These are phyloP conservation scores for Allium fistulosum DNA, from an alignment of 106 monocot species.

Conservation along the genomic window DNA sequence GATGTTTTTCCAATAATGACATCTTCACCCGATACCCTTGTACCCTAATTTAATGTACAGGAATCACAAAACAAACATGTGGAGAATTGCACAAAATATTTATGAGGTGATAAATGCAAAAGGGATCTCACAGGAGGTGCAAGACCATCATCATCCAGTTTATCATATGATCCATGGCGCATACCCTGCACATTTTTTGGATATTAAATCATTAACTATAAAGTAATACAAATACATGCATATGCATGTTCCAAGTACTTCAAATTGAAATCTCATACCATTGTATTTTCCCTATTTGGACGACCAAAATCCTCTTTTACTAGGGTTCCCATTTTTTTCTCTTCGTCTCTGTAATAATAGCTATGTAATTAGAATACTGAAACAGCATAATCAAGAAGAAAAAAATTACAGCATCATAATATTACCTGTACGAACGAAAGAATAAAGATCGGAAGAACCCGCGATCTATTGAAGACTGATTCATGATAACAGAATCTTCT, in stretches of 20 bases:
- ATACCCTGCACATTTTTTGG: slow-evolving; percentile 49
- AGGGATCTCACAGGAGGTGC: slow-evolving; percentile 80
- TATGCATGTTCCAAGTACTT: neutral
- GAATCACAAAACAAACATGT: neutral
- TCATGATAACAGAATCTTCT: slow-evolving; percentile 99
- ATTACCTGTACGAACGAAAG: slow-evolving; percentile 96
- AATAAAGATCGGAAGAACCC: slow-evolving; percentile 95
- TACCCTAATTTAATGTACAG: slow-evolving; percentile 45
- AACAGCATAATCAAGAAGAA: neutral
- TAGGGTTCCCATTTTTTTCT: slow-evolving; percentile 98
- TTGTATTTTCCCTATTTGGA: slow-evolving; percentile 95
- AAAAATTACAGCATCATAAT: neutral
- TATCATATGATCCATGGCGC: slow-evolving; percentile 97
- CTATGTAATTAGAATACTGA: neutral
- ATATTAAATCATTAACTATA: neutral
- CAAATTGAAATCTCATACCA: slow-evolving; percentile 34
- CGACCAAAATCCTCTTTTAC: slow-evolving; percentile 98
- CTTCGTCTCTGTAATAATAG: slow-evolving; percentile 64
- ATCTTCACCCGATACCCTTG: slow-evolving; percentile 98
- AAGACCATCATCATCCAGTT: slow-evolving; percentile 98
- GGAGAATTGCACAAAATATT: neutral
- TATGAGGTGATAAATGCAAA: neutral
- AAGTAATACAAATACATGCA: neutral
- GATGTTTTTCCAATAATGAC: slow-evolving; percentile 98
- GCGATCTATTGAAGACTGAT: slow-evolving; percentile 98